Percentiles rank a stretch among this genome's conserved stretches.
These are phyloP conservation scores for Microdochium bolleyi DNA, from an alignment of 2,329 filamentous ascomycete genomes.

Conservation along the genomic window DNA sequence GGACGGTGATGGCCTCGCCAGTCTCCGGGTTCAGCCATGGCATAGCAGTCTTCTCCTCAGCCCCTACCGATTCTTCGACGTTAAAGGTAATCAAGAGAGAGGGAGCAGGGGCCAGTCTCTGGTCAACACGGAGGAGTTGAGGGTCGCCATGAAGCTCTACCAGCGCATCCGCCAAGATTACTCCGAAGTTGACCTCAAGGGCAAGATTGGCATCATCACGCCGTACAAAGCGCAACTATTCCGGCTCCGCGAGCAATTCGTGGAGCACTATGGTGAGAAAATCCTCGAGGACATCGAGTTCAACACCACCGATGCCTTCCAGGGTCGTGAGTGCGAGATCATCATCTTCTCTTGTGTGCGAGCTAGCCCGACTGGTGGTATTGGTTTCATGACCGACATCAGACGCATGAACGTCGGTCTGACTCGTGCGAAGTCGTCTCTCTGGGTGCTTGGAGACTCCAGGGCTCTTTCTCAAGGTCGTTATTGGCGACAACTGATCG, in stretches of 20 bases:
- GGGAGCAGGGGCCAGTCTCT: conserved; percentile 82
- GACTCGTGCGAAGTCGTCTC: conserved; percentile 89
- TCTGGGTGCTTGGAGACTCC: conserved; percentile 95
- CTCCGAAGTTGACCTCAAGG: conserved; percentile 57
- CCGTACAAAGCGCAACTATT: conserved; percentile 92
- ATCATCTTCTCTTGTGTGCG: conserved; percentile 99
- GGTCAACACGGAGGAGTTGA: conserved; percentile 80
- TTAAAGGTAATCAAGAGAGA: conserved; percentile 76
- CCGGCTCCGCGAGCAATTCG: conserved; percentile 71
- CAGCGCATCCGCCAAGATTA: conserved; percentile 71
- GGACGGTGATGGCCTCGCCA: conserved; percentile 78
- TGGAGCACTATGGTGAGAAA: conserved; percentile 59
- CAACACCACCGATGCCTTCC: conserved; percentile 97
- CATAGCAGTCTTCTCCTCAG: conserved; percentile 74
- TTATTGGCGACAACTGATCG: conserved; percentile 83
- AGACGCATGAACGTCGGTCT: conserved; percentile 98
- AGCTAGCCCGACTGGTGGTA: conserved; percentile 84
- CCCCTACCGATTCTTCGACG: conserved; percentile 96
- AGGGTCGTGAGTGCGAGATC: conserved; percentile 92
- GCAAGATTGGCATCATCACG: conserved; percentile 94
- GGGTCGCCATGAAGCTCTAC: conserved; percentile 80
- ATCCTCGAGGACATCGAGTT: conserved; percentile 84
- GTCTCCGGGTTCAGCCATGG: conserved; percentile 73
- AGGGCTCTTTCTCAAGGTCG: conserved; percentile 77
- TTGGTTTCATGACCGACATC: conserved; percentile 97